phyloP scores from a whole-genome alignment of 2,329 filamentous ascomycete species.

The Raffaelea ambrosiae region DNA sequence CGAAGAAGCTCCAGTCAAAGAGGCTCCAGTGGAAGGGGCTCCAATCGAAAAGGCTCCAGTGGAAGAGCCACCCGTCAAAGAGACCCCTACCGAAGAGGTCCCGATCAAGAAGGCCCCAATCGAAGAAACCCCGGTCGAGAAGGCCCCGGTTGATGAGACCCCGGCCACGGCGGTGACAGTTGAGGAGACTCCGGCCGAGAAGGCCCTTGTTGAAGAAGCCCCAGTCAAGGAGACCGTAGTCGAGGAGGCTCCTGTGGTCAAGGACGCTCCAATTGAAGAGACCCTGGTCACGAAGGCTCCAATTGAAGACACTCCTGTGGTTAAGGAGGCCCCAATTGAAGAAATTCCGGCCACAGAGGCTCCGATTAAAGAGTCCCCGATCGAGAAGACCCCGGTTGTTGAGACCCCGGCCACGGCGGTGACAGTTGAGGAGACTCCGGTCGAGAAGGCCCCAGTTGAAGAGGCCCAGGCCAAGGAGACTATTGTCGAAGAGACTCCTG shows the following conservation, averaged over 20 bases:
- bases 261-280: not conserved
- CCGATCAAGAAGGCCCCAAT: not conserved
- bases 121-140: not conserved
- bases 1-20: slow-evolving; percentile 23
- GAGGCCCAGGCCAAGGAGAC: slow-evolving; percentile 19
- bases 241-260: not conserved
- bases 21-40: slow-evolving; percentile 12
- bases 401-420: too few relatives aligned
- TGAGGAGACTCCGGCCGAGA: not conserved
- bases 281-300: not conserved
- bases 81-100: slow-evolving; percentile 12
- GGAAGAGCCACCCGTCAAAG: slow-evolving; percentile 23
- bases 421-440: not conserved
- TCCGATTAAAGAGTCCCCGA: too few relatives aligned
- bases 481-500: slow-evolving; percentile 1
- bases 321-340: not conserved
- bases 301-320: not conserved
- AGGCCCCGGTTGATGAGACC: too few relatives aligned
- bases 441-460: not conserved
- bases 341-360: not conserved
- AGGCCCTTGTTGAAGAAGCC: not conserved
- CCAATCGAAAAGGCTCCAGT: not conserved
- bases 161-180: too few relatives aligned
- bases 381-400: too few relatives aligned
- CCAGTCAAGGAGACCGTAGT: not conserved